These are phyloP conservation scores for Stephania yunnanensis DNA, from an alignment of 164 flowering plant genomes.

Conservation along the genomic window DNA sequence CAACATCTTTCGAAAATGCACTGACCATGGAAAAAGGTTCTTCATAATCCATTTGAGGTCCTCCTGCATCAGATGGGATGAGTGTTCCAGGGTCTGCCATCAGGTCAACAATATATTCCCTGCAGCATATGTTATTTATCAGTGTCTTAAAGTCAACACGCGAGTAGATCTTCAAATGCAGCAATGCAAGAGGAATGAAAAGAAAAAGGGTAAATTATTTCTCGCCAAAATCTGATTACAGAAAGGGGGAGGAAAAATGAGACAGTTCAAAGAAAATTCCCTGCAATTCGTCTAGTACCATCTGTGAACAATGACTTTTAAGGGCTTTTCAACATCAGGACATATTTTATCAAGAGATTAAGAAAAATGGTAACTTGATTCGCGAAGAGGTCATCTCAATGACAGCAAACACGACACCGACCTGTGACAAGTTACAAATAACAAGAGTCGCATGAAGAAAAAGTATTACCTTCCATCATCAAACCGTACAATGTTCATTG, in stretches of 20 bases:
- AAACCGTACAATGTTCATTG: conserved; percentile 74
- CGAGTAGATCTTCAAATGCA: no score
- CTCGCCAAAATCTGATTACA: no score
- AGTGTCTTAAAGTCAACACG: conserved; percentile 5
- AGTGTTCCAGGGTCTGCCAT: conserved; percentile 97
- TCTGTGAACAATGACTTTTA: background rate
- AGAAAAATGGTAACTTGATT: no score
- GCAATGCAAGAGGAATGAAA: no score
- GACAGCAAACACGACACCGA: background rate
- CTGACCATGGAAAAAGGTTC: conserved; percentile 38
- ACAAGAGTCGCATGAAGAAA: background rate
- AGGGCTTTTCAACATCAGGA: no score
- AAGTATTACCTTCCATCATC: conserved; percentile 72
- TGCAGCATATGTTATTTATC: conserved; percentile 30
- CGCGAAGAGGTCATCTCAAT: background rate
- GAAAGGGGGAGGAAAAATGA: no score
- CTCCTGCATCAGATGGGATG: conserved; percentile 83
- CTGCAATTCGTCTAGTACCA: background rate
- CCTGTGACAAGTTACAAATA: background rate
- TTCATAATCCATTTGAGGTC: conserved; percentile 46
- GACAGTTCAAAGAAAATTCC: no score
- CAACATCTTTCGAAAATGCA: conserved; percentile 47
- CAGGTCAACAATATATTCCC: conserved; percentile 95
- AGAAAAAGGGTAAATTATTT: no score
- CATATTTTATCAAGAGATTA: no score